Conservation (phyloP, 2,329 filamentous ascomycete species). For the Scleromitrula shiraiana region DNA sequence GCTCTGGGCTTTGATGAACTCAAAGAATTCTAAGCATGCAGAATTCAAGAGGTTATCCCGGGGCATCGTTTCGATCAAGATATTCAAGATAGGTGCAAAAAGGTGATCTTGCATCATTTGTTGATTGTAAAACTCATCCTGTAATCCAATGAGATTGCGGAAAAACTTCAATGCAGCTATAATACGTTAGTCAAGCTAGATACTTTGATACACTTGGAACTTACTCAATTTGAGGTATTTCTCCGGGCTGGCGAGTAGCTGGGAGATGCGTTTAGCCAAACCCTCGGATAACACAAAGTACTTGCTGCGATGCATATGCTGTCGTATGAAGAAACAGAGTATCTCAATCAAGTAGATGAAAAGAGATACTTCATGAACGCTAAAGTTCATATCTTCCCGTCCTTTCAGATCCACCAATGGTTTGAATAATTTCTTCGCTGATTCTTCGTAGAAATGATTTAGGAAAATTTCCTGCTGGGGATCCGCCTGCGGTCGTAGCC, state of each 20-base stretch:
- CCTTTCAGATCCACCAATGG: slow-evolving; percentile 75
- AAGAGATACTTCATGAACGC: slow-evolving; percentile 78
- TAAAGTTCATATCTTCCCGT: slow-evolving; percentile 60
- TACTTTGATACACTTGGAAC: slow-evolving; percentile 27
- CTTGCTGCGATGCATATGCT: slow-evolving; percentile 80
- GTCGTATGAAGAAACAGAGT: slow-evolving; percentile 85
- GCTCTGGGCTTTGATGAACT: slow-evolving; percentile 78
- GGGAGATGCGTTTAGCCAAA: slow-evolving; percentile 68
- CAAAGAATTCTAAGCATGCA: slow-evolving; percentile 88
- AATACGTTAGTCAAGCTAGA: slow-evolving; percentile 8
- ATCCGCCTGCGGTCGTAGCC: slow-evolving; percentile 51
- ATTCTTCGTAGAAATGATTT: slow-evolving; percentile 81
- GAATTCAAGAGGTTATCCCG: slow-evolving; percentile 91
- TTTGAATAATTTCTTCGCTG: slow-evolving; percentile 76
- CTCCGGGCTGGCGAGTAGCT: slow-evolving; percentile 74
- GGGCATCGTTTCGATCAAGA: slow-evolving; percentile 78
- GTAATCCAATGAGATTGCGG: slow-evolving; percentile 72
- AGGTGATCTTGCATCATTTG: slow-evolving; percentile 76
- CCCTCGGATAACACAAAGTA: slow-evolving; percentile 78
- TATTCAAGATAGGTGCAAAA: slow-evolving; percentile 75
- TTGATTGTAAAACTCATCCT: slow-evolving; percentile 86
- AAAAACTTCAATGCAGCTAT: slow-evolving; percentile 88
- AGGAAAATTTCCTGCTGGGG: slow-evolving; percentile 81
- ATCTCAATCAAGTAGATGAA: slow-evolving; percentile 90
- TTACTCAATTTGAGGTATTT: slow-evolving; percentile 87